Base-by-base conservation (phyloP, 2,329 filamentous ascomycete species). In the Hysterium pulicare region DNA sequence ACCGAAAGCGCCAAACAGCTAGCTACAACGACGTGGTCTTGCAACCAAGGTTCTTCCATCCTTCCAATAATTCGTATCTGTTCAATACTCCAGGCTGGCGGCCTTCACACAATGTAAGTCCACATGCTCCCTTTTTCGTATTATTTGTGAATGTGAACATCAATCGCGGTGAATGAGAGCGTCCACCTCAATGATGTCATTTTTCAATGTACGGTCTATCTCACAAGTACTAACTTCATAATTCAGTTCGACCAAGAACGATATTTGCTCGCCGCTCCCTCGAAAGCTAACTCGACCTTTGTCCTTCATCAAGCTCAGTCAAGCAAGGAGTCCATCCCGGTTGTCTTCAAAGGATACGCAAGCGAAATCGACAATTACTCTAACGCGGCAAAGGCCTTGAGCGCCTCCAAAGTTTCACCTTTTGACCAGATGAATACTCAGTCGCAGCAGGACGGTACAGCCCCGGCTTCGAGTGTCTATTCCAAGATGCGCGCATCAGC, bases 51-150 rank as follows among this genome's bases (percentile, higher is more conserved):
- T 62, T 64, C 38, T 67, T 65, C 40, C 58, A 56, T n/a, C 61
- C 61, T 3, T 55, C 57, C 1, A 39, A 53, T 15, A 49, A 49
- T 33, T 55, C 57, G 17, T 36, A 51, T 3, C 40, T 31, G 5
- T 40, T 48, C 11, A 54, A 54, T 42, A 46, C 42, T 6, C 42
- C 51, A 23, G 54, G 50, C 13, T 56, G 55, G 21, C 54, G 53
- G 4, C 58, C 58, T 5, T 63, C 59, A 3, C 51, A 50, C 7
- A 64, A 65, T 47, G 62, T 66, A 56, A 59, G 62, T 61, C n/a
- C 21, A 11, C 30, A 8, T 9, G 5, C 13, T 19, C 17, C 21
- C 26, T 24, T 21, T 24, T 26, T 31, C n/a, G n/a, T n/a, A n/a
- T n/a, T n/a, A n/a, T n/a, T n/a, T n/a, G n/a, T n/a, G n/a, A n/a